A percentile compares a stretch with the other conserved stretches of the same genome.
Evolutionary conservation across 2,329 filamentous ascomycete genomes (phyloP).

Genomic region (Keithomyces neogunnii): DNA sequence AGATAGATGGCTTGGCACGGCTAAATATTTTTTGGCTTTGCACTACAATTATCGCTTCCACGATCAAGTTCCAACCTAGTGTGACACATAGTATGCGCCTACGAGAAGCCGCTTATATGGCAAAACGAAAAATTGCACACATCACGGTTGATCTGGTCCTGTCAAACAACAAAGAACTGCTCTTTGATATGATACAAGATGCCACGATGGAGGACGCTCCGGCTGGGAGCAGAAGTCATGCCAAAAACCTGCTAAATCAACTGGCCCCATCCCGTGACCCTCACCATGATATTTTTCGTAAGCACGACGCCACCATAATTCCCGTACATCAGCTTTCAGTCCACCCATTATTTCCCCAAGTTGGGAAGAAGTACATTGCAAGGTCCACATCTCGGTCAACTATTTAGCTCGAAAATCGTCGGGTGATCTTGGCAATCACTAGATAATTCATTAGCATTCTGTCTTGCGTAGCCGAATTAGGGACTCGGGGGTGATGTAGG

Average conservation of each 20-base stretch:
- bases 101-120: no score
- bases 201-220: slow-evolving; percentile 1
- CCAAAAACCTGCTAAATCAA: background rate
- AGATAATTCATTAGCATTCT: slow-evolving; percentile 11
- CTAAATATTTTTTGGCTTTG: no score
- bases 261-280: background rate
- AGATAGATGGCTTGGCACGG: no score
- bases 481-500: background rate
- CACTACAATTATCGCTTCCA: no score
- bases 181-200: slow-evolving; percentile 3
- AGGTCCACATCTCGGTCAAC: background rate
- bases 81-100: no score
- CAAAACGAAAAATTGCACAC: background rate
- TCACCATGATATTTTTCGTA: background rate
- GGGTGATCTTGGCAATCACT: slow-evolving; percentile 95
- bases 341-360: background rate
- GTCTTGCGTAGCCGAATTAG: background rate
- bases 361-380: background rate
- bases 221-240: background rate
- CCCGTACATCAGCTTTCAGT: background rate
- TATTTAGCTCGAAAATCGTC: slow-evolving; percentile 65
- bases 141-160: background rate
- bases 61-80: no score
- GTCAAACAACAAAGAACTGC: background rate
- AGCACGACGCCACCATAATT: background rate